Conservation (phyloP, 176 grass and related monocot species). For the Hsuehochloa calcarea region DNA sequence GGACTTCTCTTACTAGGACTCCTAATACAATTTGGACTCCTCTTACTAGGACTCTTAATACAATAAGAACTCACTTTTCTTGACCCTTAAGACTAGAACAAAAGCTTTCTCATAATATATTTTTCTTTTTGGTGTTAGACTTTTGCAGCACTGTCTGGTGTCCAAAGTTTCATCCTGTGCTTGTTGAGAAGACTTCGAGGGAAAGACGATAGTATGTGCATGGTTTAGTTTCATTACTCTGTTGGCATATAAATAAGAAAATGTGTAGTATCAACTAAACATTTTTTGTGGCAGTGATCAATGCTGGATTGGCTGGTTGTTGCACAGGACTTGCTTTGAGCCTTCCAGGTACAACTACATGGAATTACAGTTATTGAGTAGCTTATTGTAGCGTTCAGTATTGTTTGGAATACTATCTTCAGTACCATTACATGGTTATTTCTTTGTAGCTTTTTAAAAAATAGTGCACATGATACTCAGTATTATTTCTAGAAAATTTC, state of each 20-base stretch:
- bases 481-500: neutral
- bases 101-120: neutral
- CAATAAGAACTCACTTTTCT: too few species aligned
- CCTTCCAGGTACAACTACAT: constrained; percentile 71
- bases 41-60: too few species aligned
- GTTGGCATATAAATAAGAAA: constrained; percentile 2
- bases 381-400: neutral
- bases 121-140: constrained; percentile 50
- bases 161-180: constrained; percentile 88
- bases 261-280: constrained; percentile 20
- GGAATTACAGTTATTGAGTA: neutral
- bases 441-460: neutral
- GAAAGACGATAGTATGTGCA: constrained; percentile 74
- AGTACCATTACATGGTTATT: neutral
- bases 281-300: constrained; percentile 51
- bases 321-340: constrained; percentile 92
- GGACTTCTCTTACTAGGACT: too few species aligned
- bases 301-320: constrained; percentile 84
- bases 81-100: too few species aligned
- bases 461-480: neutral
- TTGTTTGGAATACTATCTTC: neutral
- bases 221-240: constrained; percentile 13
- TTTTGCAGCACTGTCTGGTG: constrained; percentile 83
- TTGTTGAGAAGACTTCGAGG: constrained; percentile 73
- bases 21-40: too few species aligned